Evolutionary conservation across 805 yeast genomes (phyloP).

Genomic region (Yarrowia osloensis): DNA sequence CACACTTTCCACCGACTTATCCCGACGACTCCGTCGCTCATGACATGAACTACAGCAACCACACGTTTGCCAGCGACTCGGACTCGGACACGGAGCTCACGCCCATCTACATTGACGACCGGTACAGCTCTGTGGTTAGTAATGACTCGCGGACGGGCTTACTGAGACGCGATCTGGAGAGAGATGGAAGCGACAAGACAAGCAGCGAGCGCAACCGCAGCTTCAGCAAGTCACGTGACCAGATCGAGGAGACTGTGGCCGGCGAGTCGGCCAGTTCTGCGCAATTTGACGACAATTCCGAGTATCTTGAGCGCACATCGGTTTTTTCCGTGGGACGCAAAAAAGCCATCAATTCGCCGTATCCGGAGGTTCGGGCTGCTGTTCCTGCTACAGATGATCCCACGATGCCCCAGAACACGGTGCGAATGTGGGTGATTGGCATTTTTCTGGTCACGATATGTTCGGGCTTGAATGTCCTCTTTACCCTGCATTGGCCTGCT

Average conservation of each 20-base stretch:
- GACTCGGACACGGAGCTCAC: constrained; percentile 20
- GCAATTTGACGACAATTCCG: background rate
- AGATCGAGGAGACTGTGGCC: background rate
- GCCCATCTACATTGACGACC: constrained; percentile 27
- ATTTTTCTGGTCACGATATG: constrained; percentile 57
- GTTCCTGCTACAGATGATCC: constrained; percentile 62
- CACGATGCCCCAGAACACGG: constrained; percentile 51
- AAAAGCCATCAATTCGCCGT: constrained; percentile 50
- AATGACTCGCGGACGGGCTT: background rate
- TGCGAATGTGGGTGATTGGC: constrained; percentile 58
- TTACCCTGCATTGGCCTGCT: constrained; percentile 59
- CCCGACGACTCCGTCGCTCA: too few relatives aligned
- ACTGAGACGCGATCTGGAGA: background rate
- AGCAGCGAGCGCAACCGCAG: background rate
- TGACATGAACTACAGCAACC: background rate
- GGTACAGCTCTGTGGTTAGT: background rate
- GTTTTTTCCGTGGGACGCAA: background rate
- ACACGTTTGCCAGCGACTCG: background rate
- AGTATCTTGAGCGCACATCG: background rate
- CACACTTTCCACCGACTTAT: too few relatives aligned
- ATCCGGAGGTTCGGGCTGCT: constrained; percentile 67
- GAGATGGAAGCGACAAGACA: background rate
- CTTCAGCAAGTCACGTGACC: background rate
- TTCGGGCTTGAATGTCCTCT: constrained; percentile 59
- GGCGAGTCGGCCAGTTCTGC: too few relatives aligned